Evolutionary conservation across 1,284 basidiomycete species (phyloP).

Genomic region (Boletus putidus): DNA sequence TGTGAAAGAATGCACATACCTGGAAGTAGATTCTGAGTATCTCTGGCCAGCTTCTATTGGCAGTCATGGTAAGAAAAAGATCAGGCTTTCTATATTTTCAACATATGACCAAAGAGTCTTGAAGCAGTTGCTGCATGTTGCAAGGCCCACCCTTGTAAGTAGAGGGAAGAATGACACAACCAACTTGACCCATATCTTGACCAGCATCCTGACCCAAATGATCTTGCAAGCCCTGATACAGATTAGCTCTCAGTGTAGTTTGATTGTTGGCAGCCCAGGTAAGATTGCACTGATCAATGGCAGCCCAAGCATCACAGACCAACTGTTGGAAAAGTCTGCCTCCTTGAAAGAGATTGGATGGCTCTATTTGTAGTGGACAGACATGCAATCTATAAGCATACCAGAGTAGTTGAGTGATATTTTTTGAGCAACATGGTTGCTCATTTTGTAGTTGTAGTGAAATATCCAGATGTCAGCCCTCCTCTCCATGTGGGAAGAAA

Average conservation of each 20-base stretch:
- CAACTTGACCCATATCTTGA: constrained; percentile 6
- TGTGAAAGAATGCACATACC: background rate
- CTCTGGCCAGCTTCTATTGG: constrained; percentile 50
- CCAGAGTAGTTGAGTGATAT: constrained; percentile 21
- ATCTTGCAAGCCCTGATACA: constrained; percentile 8
- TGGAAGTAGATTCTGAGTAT: constrained; percentile 42
- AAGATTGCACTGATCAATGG: constrained; percentile 36
- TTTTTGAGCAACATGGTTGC: background rate
- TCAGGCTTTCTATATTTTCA: constrained; percentile 10
- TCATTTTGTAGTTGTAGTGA: background rate
- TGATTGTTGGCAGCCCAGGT: constrained; percentile 40
- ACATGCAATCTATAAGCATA: constrained; percentile 22
- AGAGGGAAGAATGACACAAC: constrained; percentile 7
- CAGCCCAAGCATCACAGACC: constrained; percentile 41
- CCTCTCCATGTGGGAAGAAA: constrained; percentile 42
- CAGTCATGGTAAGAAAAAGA: constrained; percentile 18
- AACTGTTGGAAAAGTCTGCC: constrained; percentile 46
- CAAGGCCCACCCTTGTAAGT: background rate
- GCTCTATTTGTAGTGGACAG: too few species aligned
- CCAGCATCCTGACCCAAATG: background rate
- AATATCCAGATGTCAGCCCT: constrained; percentile 44
- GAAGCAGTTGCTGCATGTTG: constrained; percentile 11
- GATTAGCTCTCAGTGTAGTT: constrained; percentile 37
- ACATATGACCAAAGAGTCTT: constrained; percentile 16
- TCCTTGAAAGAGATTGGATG: constrained; percentile 38